Conservation (phyloP, 2,329 filamentous ascomycete species). For the Helotiales sp. region DNA sequence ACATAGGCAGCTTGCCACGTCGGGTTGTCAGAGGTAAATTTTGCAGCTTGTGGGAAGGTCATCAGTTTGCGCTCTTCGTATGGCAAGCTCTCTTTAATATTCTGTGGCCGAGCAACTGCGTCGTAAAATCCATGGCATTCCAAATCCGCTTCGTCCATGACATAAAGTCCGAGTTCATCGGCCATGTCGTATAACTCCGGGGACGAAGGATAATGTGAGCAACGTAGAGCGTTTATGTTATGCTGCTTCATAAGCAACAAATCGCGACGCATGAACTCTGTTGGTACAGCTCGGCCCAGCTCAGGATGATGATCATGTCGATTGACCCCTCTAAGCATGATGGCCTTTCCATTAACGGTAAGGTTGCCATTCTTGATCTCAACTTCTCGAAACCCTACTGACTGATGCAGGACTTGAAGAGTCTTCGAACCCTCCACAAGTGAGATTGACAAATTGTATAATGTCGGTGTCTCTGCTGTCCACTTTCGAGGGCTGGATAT, state of each 20-base stretch:
- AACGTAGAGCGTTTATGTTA: constrained; percentile 70
- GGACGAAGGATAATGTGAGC: constrained; percentile 68
- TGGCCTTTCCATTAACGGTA: constrained; percentile 60
- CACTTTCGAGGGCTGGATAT: constrained; percentile 60
- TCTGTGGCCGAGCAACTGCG: constrained; percentile 45
- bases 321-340: constrained; percentile 65
- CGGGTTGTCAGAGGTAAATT: constrained; percentile 61
- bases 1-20: constrained; percentile 64
- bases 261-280: constrained; percentile 51
- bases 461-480: constrained; percentile 66
- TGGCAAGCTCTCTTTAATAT: constrained; percentile 55
- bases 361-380: constrained; percentile 62
- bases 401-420: constrained; percentile 43
- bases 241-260: constrained; percentile 54
- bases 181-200: constrained; percentile 58
- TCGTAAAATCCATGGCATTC: constrained; percentile 52
- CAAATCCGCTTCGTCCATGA: constrained; percentile 52
- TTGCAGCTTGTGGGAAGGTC: constrained; percentile 53
- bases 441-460: constrained; percentile 55
- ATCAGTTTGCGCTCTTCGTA: constrained; percentile 61
- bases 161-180: constrained; percentile 67
- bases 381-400: constrained; percentile 63
- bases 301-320: constrained; percentile 69
- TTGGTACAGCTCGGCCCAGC: constrained; percentile 51
- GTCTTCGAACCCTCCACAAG: constrained; percentile 38